Evolutionary conservation across 768 basidiomycete species (phyloP).

Genomic region (Mycena maculata): DNA sequence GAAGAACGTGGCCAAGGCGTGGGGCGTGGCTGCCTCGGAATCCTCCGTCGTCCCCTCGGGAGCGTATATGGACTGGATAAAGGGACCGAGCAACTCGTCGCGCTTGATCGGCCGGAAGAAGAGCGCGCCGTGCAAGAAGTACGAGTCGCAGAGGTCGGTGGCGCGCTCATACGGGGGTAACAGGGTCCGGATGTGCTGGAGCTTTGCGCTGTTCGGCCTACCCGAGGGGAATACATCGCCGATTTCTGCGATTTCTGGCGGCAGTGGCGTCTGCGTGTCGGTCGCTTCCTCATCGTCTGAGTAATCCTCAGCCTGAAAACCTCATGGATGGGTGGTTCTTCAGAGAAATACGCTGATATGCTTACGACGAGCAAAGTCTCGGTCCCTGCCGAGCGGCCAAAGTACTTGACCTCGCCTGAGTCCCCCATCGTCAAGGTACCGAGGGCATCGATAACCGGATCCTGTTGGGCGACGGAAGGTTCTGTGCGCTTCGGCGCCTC

Average conservation of each 20-base stretch:
- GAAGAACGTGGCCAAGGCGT: conserved; percentile 65
- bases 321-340: neutral
- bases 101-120: conserved; percentile 64
- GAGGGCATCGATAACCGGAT: conserved; percentile 63
- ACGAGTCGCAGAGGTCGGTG: conserved; percentile 52
- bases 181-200: conserved; percentile 51
- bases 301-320: conserved; percentile 37
- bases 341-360: too few species aligned
- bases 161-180: conserved; percentile 61
- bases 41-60: conserved; percentile 28
- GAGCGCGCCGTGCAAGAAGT: conserved; percentile 57
- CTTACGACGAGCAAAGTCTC: conserved; percentile 52
- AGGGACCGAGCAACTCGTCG: conserved; percentile 56
- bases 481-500: conserved; percentile 54
- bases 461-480: conserved; percentile 44
- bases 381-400: conserved; percentile 73
- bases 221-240: conserved; percentile 55
- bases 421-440: conserved; percentile 73
- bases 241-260: conserved; percentile 50
- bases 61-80: conserved; percentile 54
- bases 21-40: conserved; percentile 46
- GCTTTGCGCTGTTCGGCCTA: conserved; percentile 42
- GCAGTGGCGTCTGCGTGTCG: conserved; percentile 28
- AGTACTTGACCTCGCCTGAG: conserved; percentile 71
- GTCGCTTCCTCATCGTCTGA: conserved; percentile 31